A percentile compares a stretch with the other conserved stretches of the same genome.
phyloP scores from a whole-genome alignment of 2,329 filamentous ascomycete genomes.

The Penicillium sumatraense region DNA sequence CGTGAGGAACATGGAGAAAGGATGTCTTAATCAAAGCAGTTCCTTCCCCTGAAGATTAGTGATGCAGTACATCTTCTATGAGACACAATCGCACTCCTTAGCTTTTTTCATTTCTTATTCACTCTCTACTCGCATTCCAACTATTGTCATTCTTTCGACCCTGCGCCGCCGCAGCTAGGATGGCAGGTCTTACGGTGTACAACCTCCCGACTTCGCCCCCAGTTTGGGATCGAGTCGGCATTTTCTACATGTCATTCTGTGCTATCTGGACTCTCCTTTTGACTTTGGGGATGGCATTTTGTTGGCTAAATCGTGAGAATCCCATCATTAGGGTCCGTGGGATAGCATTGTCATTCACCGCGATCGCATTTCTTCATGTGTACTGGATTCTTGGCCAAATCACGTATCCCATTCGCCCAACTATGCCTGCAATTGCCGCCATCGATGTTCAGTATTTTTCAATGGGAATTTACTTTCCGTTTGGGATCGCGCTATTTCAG shows the following conservation, averaged over 20 bases:
- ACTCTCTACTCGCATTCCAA: neutral
- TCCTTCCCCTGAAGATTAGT: no score
- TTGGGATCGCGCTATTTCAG: constrained; percentile 12
- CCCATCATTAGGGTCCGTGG: constrained; percentile 45
- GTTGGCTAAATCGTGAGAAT: constrained; percentile 35
- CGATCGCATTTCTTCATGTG: constrained; percentile 44
- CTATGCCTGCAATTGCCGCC: constrained; percentile 37
- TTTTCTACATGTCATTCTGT: constrained; percentile 12
- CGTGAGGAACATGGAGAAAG: no score
- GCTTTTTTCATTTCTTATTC: neutral
- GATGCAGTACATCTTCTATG: neutral
- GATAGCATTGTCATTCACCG: constrained; percentile 40
- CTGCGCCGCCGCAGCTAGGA: neutral
- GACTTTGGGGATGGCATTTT: constrained; percentile 35
- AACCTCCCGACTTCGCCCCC: constrained; percentile 11
- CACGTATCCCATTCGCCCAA: constrained; percentile 34
- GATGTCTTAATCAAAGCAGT: no score
- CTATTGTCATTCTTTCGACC: neutral
- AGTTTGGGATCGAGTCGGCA: constrained; percentile 5
- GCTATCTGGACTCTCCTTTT: constrained; percentile 8
- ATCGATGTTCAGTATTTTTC: constrained; percentile 66
- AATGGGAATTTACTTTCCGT: constrained; percentile 59
- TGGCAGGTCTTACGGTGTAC: constrained; percentile 12
- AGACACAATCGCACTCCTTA: no score
- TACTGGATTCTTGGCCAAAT: constrained; percentile 43